phyloP scores from a whole-genome alignment of 148 eudicot genomes.

The Mesembryanthemum crystallinum region DNA sequence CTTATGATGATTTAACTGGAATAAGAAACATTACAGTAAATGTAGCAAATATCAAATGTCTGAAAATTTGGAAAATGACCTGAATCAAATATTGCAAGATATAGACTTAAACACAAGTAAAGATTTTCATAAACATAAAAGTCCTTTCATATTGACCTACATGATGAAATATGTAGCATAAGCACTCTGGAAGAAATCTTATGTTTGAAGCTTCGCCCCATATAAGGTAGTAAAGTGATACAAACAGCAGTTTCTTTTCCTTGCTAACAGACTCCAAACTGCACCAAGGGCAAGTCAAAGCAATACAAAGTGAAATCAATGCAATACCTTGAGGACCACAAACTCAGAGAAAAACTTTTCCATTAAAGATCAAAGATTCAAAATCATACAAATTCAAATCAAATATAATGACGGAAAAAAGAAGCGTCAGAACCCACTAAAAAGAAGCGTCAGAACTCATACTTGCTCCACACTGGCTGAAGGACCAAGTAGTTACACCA shows the following conservation, averaged over 20 bases:
- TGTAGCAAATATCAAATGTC: neutral
- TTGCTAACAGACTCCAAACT: constrained; percentile 79
- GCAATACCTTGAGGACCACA: neutral
- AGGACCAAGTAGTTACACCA: constrained; percentile 88
- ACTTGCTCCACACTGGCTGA: constrained; percentile 90
- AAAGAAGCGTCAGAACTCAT: constrained; percentile 22
- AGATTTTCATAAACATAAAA: neutral
- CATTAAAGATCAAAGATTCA: neutral
- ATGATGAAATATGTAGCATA: constrained; percentile 99
- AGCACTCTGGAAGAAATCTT: constrained; percentile 95
- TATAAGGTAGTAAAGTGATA: constrained; percentile 76
- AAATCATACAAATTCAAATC: neutral
- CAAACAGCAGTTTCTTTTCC: constrained; percentile 78
- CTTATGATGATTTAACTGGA: neutral
- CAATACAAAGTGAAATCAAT: neutral
- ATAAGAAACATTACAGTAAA: neutral
- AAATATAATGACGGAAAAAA: neutral
- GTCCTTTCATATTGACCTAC: constrained; percentile 38
- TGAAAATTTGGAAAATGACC: neutral
- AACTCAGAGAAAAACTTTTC: too few relatives aligned
- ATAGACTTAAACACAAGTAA: neutral
- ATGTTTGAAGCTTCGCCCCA: constrained; percentile 99
- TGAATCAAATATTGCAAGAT: neutral
- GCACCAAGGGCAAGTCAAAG: constrained; percentile 29
- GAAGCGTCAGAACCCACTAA: neutral